Percentiles rank a stretch among this genome's conserved stretches.
phyloP scores from a whole-genome alignment of 2,329 filamentous ascomycete genomes.

The Hymenoscyphus infarciens region DNA sequence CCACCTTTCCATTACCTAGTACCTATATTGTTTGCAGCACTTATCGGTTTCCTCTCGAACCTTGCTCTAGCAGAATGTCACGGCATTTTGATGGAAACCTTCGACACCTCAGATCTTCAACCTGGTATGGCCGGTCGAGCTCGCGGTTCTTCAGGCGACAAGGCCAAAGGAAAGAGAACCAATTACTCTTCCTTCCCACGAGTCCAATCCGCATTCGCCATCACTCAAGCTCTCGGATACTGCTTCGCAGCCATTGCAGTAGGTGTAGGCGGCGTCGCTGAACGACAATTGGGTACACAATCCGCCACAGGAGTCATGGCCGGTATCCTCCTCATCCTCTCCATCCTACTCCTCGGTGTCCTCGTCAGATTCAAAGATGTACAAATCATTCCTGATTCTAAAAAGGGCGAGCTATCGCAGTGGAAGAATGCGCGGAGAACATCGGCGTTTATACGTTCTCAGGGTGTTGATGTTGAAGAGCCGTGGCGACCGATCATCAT shows the following conservation, averaged over 20 bases:
- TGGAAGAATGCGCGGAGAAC: conserved; percentile 48
- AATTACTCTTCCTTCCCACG: conserved; percentile 76
- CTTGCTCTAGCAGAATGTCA: conserved; percentile 74
- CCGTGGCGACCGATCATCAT: conserved; percentile 69
- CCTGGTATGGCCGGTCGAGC: conserved; percentile 62
- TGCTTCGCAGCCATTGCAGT: conserved; percentile 66
- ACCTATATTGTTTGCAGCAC: conserved; percentile 62
- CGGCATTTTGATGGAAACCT: conserved; percentile 76
- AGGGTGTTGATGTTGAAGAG: conserved; percentile 33
- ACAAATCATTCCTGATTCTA: conserved; percentile 65
- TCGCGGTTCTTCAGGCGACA: conserved; percentile 45
- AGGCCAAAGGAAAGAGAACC: conserved; percentile 47
- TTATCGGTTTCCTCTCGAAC: conserved; percentile 67
- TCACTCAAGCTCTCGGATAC: conserved; percentile 67
- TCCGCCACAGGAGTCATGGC: conserved; percentile 66
- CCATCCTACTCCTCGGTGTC: conserved; percentile 57
- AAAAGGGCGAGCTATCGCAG: conserved; percentile 51
- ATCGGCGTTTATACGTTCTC: conserved; percentile 41
- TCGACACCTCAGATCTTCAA: conserved; percentile 75
- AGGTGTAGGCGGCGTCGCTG: conserved; percentile 63
- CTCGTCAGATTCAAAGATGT: conserved; percentile 63
- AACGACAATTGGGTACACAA: conserved; percentile 63
- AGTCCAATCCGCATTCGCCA: conserved; percentile 66
- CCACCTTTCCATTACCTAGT: conserved; percentile 57
- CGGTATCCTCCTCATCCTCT: conserved; percentile 61